phyloP scores from a whole-genome alignment of 2,329 filamentous ascomycete genomes.

The Pseudocercospora fijiensis region DNA sequence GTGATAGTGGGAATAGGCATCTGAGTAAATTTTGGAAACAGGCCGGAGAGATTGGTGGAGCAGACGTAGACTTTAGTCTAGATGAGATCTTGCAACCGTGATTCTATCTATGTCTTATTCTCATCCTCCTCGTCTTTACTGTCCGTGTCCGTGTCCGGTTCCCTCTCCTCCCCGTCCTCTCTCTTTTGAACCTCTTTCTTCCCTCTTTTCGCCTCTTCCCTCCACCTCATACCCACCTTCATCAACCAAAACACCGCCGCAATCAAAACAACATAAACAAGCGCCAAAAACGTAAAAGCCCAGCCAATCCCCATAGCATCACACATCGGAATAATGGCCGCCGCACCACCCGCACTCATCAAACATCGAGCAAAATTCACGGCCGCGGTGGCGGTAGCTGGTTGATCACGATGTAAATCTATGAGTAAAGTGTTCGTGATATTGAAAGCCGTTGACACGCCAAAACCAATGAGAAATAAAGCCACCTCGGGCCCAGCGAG shows the following conservation, averaged over 20 bases:
- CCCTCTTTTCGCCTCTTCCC: constrained; percentile 25
- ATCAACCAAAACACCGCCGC: constrained; percentile 29
- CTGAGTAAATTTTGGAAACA: constrained; percentile 82
- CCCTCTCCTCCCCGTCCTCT: background rate
- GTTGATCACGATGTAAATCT: constrained; percentile 44
- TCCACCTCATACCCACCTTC: constrained; percentile 26
- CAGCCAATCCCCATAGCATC: constrained; percentile 42
- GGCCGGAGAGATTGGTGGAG: constrained; percentile 63
- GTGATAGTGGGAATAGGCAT: constrained; percentile 73
- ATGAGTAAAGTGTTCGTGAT: constrained; percentile 50
- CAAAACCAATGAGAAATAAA: constrained; percentile 42
- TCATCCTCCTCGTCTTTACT: background rate
- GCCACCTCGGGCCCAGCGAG: constrained; percentile 48
- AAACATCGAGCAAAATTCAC: constrained; percentile 47
- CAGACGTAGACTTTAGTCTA: constrained; percentile 49
- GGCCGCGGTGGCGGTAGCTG: constrained; percentile 46
- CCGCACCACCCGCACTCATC: constrained; percentile 44
- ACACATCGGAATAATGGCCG: constrained; percentile 39
- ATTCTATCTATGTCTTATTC: background rate
- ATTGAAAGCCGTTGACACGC: constrained; percentile 42
- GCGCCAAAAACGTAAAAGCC: constrained; percentile 46
- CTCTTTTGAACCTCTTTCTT: constrained; percentile 11
- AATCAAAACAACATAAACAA: constrained; percentile 27
- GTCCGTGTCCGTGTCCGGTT: background rate
- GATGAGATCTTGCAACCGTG: constrained; percentile 55